These are phyloP conservation scores for Colletotrichum eleusines DNA, from an alignment of 2,329 filamentous ascomycete genomes.

Conservation along the genomic window DNA sequence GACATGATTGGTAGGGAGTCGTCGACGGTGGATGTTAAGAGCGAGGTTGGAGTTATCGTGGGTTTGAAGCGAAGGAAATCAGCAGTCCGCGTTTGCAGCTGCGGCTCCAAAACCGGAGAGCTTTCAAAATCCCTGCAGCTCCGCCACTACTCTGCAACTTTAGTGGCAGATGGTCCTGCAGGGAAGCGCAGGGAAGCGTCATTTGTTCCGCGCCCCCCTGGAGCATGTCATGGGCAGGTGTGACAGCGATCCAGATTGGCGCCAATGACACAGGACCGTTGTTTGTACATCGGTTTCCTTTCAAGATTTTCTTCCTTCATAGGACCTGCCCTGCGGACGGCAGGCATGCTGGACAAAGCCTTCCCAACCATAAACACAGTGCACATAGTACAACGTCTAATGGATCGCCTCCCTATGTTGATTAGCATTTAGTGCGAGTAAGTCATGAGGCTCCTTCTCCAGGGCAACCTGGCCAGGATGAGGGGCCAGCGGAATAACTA, in stretches of 20 bases:
- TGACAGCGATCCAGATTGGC: slow-evolving; percentile 22
- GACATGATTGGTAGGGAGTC: slow-evolving; percentile 42
- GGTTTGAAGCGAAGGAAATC: background rate
- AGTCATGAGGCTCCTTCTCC: background rate
- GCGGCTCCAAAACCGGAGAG: slow-evolving; percentile 36
- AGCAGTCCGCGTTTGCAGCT: slow-evolving; percentile 29
- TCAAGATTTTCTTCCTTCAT: background rate
- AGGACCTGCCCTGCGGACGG: background rate
- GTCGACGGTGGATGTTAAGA: background rate
- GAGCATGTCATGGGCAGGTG: slow-evolving; percentile 20
- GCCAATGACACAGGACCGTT: slow-evolving; percentile 14
- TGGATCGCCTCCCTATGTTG: too few relatives aligned
- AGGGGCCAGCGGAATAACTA: slow-evolving; percentile 30
- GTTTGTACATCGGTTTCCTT: slow-evolving; percentile 15
- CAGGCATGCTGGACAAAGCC: background rate
- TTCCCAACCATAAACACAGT: background rate
- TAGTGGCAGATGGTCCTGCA: slow-evolving; percentile 35
- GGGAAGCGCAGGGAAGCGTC: slow-evolving; percentile 40
- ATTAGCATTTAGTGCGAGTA: slow-evolving; percentile 7
- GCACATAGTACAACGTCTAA: background rate
- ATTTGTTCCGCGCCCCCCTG: slow-evolving; percentile 38
- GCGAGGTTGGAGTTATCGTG: slow-evolving; percentile 22
- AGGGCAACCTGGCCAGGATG: background rate
- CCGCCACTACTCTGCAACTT: slow-evolving; percentile 23
- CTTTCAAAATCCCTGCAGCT: slow-evolving; percentile 39